phyloP scores from a whole-genome alignment of 1,284 basidiomycete species.

The Neonothopanus nambi region DNA sequence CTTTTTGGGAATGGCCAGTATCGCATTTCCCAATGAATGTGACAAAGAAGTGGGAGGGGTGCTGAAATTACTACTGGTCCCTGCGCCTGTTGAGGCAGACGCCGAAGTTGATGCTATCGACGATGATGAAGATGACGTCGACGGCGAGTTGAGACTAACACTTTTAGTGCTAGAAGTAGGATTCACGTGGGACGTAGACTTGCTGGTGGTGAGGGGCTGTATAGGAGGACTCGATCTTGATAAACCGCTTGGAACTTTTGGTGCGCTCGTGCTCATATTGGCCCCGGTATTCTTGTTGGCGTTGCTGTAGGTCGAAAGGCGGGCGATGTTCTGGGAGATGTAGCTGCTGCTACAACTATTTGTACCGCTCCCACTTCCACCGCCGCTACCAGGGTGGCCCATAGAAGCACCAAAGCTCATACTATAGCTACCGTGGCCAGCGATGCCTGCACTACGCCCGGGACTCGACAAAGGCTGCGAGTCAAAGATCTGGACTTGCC shows the following conservation, averaged over 20 bases:
- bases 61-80: constrained; percentile 46
- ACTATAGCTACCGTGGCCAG: constrained; percentile 35
- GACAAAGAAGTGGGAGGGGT: constrained; percentile 59
- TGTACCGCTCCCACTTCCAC: constrained; percentile 35
- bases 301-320: constrained; percentile 19
- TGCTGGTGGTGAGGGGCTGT: constrained; percentile 16
- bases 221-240: constrained; percentile 33
- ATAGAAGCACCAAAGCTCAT: constrained; percentile 28
- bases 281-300: constrained; percentile 24
- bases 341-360: constrained; percentile 42
- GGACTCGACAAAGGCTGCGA: constrained; percentile 72
- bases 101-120: constrained; percentile 45
- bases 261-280: constrained; percentile 37
- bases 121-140: constrained; percentile 52
- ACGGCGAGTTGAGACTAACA: constrained; percentile 34
- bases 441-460: constrained; percentile 46
- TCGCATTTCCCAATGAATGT: constrained; percentile 43
- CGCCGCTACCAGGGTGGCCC: constrained; percentile 21
- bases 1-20: too few relatives aligned
- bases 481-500: constrained; percentile 76
- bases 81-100: constrained; percentile 37
- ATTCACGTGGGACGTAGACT: constrained; percentile 18
- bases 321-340: constrained; percentile 39
- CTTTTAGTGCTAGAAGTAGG: constrained; percentile 20
- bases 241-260: constrained; percentile 41